Base-by-base conservation (phyloP, 768 basidiomycete species). In the Lentinula edodes region DNA sequence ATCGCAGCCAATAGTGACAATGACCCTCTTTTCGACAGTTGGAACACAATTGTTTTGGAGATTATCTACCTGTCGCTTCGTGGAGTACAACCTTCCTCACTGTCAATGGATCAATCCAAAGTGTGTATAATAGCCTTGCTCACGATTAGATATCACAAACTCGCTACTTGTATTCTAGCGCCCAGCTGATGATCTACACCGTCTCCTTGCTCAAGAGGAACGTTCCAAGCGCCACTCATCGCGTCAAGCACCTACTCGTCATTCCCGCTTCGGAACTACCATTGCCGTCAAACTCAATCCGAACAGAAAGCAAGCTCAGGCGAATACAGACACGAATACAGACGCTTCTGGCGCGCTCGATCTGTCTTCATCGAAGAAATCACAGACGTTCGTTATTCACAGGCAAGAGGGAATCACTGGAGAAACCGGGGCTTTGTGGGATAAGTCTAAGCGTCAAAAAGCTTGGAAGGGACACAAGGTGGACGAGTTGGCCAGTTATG, bases 261-360 rank as follows among this genome's bases (percentile, higher is more conserved):
- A 99, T 75, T 93, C 94, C 28, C 87, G 95, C 52, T 99, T 99
- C 73, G 97, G 97, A 1, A 98, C 97, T 2, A 98, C 95, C 8
- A 88, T 98, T 65, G 77, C 89, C 20, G 88, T 99, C 58, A 84
- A 80, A 64, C 77, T 90, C 46, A 89, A 87, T 62, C 72, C 86
- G 13, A 82, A 80, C 64, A 85, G 83, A 71, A 78, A 75, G 58
- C 68, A 62, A 48, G 66, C 60, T 3, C 59, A 62, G 16, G 52
- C 48, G 28, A 28, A 28, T 50, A 57, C 39, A 41, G 36, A 66
- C 36, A 58, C 55, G 15, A 42, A n/a, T 7, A 34, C 34, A 36
- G 68, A 67, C 58, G 65, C 69, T 6, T 61, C 60, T n/a, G 64
- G 64, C 23, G 28, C 63, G 32, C 59, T 67, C 15, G 66, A 71